These are phyloP conservation scores for Quercus lobata DNA, from an alignment of 331 rosid genomes.

Conservation along the genomic window DNA sequence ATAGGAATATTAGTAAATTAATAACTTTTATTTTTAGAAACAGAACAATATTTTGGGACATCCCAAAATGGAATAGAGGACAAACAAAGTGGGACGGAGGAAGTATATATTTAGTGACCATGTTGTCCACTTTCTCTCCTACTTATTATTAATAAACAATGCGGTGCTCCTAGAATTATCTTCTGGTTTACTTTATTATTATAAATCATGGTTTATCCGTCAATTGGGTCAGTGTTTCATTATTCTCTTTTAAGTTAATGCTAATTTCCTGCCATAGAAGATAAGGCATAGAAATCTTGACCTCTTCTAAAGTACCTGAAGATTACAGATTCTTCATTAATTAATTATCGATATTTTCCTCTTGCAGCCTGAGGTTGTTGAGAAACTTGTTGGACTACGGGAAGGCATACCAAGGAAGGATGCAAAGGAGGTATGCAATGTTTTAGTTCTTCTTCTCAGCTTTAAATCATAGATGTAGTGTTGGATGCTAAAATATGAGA, in stretches of 20 bases:
- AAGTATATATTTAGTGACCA: neutral
- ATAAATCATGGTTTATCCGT: neutral
- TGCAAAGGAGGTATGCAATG: slow-evolving; percentile 78
- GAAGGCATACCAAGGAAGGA: slow-evolving; percentile 97
- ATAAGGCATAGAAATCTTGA: no score
- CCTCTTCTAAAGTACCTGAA: neutral
- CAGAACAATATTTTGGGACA: no score
- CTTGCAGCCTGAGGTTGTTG: slow-evolving; percentile 89
- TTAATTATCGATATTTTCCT: slow-evolving; percentile 16
- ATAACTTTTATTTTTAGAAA: no score
- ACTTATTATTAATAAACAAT: neutral
- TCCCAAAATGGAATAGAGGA: no score
- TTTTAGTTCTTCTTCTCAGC: slow-evolving; percentile 1
- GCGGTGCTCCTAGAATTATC: neutral
- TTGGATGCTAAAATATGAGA: slow-evolving; percentile 7
- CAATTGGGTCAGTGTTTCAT: neutral
- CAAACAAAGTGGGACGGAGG: no score
- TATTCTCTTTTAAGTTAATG: neutral
- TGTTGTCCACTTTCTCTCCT: neutral
- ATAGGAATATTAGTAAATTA: no score
- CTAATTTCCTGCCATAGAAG: no score
- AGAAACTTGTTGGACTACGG: slow-evolving; percentile 88
- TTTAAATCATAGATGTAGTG: slow-evolving; percentile 2
- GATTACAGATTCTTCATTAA: slow-evolving; percentile 2
- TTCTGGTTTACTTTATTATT: neutral